These are phyloP conservation scores for Pecoramyces ruminantium DNA, from an alignment of 192 early-diverging fungal species.

Conservation along the genomic window DNA sequence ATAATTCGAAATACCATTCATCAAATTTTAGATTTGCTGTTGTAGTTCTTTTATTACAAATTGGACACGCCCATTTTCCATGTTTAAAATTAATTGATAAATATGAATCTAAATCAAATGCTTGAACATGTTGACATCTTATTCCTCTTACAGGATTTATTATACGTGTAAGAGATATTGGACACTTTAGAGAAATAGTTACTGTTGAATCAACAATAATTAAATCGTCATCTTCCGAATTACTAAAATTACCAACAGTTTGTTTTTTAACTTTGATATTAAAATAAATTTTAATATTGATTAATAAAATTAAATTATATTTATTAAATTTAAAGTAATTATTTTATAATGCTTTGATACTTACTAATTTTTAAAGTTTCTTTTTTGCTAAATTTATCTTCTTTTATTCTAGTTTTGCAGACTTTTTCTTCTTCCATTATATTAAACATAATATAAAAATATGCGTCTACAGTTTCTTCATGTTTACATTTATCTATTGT, in stretches of 20 bases:
- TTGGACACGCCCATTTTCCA: background rate
- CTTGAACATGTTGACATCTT: background rate
- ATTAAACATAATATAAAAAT: background rate
- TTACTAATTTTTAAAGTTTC: background rate
- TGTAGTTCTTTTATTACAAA: background rate
- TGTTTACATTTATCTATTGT: background rate
- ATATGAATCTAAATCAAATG: background rate
- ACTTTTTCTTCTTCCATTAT: background rate
- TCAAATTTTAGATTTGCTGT: background rate
- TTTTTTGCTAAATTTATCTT: background rate
- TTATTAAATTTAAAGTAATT: too few relatives aligned
- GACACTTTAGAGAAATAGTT: background rate
- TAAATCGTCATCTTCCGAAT: background rate
- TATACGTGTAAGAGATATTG: background rate
- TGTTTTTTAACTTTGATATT: background rate
- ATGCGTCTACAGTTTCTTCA: background rate
- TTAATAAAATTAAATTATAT: background rate
- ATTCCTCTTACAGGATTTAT: background rate
- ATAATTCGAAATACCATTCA: background rate
- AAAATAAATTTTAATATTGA: too few relatives aligned
- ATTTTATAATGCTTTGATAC: too few relatives aligned
- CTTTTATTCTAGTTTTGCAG: background rate
- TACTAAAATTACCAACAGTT: background rate
- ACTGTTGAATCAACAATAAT: background rate
- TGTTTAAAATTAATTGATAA: background rate